A percentile compares a stretch with the other conserved stretches of the same genome.
These are phyloP conservation scores for Cynanchum wilfordii DNA, from an alignment of 257 asterid genomes.

Conservation along the genomic window DNA sequence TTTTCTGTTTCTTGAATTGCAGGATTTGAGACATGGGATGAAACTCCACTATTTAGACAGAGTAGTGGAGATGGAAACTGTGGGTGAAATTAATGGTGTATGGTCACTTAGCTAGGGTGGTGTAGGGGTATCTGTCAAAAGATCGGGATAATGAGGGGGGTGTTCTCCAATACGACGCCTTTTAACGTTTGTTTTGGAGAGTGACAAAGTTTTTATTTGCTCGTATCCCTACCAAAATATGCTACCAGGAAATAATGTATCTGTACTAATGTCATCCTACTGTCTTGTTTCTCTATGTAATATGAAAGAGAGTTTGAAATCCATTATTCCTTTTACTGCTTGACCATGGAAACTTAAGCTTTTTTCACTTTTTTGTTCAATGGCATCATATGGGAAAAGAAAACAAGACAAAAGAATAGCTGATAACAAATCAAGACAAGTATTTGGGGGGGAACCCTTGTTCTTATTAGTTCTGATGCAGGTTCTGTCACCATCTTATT, in stretches of 20 bases:
- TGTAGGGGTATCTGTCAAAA: slow-evolving; percentile 5
- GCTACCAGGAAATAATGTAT: slow-evolving; percentile 6
- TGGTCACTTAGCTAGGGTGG: slow-evolving; percentile 8
- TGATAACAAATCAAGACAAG: not conserved
- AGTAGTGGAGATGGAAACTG: not conserved
- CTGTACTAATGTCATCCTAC: not conserved
- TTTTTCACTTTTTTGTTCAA: not conserved
- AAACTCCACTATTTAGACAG: slow-evolving; percentile 6
- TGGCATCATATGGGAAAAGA: not conserved
- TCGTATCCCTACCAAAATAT: not conserved
- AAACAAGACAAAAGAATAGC: not conserved
- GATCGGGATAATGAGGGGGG: slow-evolving; percentile 2
- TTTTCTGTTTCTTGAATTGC: not conserved
- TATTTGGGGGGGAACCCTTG: not conserved
- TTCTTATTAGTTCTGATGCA: not conserved
- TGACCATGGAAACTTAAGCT: not conserved
- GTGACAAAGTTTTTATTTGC: not conserved
- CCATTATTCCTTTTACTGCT: not conserved
- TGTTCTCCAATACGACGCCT: slow-evolving; percentile 26
- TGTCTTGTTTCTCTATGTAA: not conserved
- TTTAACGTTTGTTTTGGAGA: slow-evolving; percentile 30
- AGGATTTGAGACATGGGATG: slow-evolving; percentile 13
- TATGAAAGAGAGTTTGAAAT: not conserved
- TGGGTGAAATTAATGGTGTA: not conserved
- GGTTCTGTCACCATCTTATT: not conserved